Percentiles rank a stretch among this genome's conserved stretches.
phyloP scores from a whole-genome alignment of 2,329 filamentous ascomycete species.

The Fusarium secorum region DNA sequence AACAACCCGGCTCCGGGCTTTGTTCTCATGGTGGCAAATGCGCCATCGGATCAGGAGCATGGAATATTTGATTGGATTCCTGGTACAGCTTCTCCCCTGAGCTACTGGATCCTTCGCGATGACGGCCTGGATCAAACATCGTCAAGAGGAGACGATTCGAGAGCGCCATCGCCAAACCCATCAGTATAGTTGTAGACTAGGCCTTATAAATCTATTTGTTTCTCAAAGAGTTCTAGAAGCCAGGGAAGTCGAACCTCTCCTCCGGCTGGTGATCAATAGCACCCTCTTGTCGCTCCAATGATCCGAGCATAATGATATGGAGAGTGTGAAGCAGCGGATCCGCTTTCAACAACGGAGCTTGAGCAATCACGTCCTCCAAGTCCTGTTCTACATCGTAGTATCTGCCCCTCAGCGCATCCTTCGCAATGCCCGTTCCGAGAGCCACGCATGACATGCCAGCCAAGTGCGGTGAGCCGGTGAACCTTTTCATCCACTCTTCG shows the following conservation, averaged over 20 bases:
- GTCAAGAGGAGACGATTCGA: too few species aligned
- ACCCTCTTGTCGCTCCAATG: neutral
- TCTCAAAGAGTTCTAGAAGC: neutral
- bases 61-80: too few species aligned
- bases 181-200: neutral
- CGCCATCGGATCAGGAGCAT: too few species aligned
- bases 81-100: too few species aligned
- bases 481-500: neutral
- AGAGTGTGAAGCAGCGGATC: neutral
- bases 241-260: neutral
- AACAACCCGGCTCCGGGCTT: too few species aligned
- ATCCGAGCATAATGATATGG: neutral
- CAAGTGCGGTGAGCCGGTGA: neutral
- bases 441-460: neutral
- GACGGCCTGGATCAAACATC: too few species aligned
- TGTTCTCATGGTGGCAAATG: too few species aligned
- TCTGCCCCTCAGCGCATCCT: neutral
- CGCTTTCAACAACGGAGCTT: rapidly evolving
- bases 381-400: neutral
- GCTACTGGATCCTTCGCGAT: too few species aligned
- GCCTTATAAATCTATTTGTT: rapidly evolving
- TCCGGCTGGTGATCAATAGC: rapidly evolving
- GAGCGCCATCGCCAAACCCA: neutral
- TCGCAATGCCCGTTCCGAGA: neutral
- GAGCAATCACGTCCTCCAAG: neutral